phyloP scores from a whole-genome alignment of 176 grass and related monocot genomes.

The Oryza rufipogon region DNA sequence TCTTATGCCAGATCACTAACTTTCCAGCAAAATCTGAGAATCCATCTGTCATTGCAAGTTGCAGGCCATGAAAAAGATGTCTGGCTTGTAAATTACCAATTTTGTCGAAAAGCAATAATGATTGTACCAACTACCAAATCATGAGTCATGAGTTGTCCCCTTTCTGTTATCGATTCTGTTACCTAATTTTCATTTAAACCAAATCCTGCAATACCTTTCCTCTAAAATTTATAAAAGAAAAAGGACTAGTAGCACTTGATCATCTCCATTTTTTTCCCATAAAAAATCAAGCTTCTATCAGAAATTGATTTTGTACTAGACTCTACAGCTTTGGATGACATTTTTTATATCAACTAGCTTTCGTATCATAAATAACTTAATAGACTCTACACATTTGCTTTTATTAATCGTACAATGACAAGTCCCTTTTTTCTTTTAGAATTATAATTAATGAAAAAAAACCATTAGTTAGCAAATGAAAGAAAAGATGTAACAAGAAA shows the following conservation, averaged over 20 bases:
- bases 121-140: constrained; percentile 43
- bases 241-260: constrained; percentile 30
- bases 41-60: constrained; percentile 25
- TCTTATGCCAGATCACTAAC: not conserved
- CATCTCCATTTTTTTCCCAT: constrained; percentile 15
- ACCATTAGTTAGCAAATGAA: constrained; percentile 28
- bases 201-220: constrained; percentile 26
- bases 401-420: constrained; percentile 12
- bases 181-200: constrained; percentile 35
- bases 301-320: constrained; percentile 15
- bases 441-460: constrained; percentile 14
- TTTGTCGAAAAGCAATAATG: constrained; percentile 36
- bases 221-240: constrained; percentile 21
- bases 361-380: too few relatives aligned
- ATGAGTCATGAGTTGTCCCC: constrained; percentile 43
- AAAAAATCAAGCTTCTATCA: constrained; percentile 26
- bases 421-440: constrained; percentile 24
- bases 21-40: constrained; percentile 37
- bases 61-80: constrained; percentile 28
- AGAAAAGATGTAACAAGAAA: not conserved
- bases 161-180: constrained; percentile 38
- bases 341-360: not conserved
- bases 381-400: not conserved
- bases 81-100: constrained; percentile 13
- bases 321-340: constrained; percentile 15